Base-by-base conservation (phyloP, 495 filamentous ascomycete species). In the Trichoderma orchidacearum region DNA sequence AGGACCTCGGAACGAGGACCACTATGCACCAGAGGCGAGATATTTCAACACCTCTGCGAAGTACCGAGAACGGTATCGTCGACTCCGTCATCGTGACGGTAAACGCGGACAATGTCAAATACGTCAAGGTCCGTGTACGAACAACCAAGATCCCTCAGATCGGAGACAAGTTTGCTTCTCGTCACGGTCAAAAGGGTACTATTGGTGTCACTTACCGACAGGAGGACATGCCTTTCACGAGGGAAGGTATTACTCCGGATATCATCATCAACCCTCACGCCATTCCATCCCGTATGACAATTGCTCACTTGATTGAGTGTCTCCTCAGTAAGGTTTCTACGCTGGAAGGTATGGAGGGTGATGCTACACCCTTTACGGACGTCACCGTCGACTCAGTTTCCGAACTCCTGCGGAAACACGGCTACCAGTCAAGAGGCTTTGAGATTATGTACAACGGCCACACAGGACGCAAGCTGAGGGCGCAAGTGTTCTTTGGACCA, bases 261-360 rank as follows among this genome's bases (percentile, higher is more conserved):
- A 74, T 99, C 55, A 96, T 99, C 70, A 97, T 99, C 79, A 99
- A 99, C 66, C 93, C 93, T 0, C 93, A 99, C 79, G 93, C 94
- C 69, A 97, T 99, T 79, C 93, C 93, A 1, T 99, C 93, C 13
- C 93, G 93, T 79, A 99, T 99, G 93, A 99, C 93, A 0, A 97
- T 97, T 78, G 93, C 94, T 58, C 94, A 99, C 78, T 89, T 99
- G 80, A 95, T 99, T 70, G 93, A 99, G 73, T 97, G 93, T 77
- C 81, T 96, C 64, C 81, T 97, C 38, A 92, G 87, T 69, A 99
- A 99, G 70, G 93, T 97, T 17, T 86, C 89, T 0, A 82, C 92
- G 0, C 77, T 96, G 15, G 86, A 86, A 68, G 93, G 93, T 21
- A 85, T 86, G 65, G 94, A 97, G 70, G 93, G 94, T 62, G 94